phyloP scores from a whole-genome alignment of 2,329 filamentous ascomycete genomes.

The Aspergillus neoniger region DNA sequence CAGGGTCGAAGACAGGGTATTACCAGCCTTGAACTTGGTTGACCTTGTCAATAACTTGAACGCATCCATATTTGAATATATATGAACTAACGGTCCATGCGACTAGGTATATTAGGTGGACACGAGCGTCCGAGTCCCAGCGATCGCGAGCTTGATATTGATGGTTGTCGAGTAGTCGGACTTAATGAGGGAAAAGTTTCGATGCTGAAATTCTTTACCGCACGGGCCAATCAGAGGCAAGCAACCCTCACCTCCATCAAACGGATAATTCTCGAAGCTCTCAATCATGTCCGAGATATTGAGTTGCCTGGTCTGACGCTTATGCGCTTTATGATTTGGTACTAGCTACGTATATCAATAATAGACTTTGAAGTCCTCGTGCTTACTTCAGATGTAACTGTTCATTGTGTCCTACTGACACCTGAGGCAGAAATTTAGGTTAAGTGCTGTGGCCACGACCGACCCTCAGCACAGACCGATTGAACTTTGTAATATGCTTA shows the following conservation, averaged over 20 bases:
- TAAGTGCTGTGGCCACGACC: too few species aligned
- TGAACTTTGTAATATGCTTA: too few species aligned
- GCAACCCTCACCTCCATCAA: constrained; percentile 5
- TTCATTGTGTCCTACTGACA: too few species aligned
- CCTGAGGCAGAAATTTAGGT: too few species aligned
- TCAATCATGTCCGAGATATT: too few species aligned
- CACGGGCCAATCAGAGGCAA: constrained; percentile 37
- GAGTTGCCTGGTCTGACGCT: too few species aligned
- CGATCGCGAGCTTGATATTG: background rate
- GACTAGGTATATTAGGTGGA: background rate
- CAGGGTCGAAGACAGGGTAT: constrained; percentile 30
- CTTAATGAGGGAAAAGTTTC: constrained; percentile 23
- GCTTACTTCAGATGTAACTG: too few species aligned
- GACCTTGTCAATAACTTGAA: constrained; percentile 49
- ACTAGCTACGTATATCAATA: too few species aligned
- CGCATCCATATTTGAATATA: constrained; percentile 43
- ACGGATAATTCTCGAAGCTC: background rate
- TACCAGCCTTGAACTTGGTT: constrained; percentile 42
- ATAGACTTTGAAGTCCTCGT: too few species aligned
- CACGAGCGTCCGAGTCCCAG: background rate
- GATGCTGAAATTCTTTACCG: constrained; percentile 27
- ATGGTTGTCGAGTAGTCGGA: constrained; percentile 16
- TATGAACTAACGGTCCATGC: constrained; percentile 9
- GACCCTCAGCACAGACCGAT: too few species aligned
- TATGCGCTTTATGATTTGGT: too few species aligned